phyloP scores from a whole-genome alignment of 2,329 filamentous ascomycete species.

The Amphichorda felina region DNA sequence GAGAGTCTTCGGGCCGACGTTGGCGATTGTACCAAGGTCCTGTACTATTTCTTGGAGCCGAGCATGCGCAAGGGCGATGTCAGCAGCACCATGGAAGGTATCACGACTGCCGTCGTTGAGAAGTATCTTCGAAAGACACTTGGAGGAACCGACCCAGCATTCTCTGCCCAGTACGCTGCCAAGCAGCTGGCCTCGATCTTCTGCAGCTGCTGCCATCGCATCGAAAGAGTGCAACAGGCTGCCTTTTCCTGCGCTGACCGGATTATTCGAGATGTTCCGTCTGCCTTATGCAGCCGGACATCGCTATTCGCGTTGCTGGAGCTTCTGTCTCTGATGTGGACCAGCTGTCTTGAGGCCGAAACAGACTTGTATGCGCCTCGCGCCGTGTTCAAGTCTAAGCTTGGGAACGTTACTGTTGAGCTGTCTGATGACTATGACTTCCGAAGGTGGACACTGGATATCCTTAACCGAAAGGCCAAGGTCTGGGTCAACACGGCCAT shows the following conservation, averaged over 20 bases:
- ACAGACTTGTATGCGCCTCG: slow-evolving; percentile 87
- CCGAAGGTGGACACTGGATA: slow-evolving; percentile 66
- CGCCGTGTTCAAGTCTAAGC: slow-evolving; percentile 64
- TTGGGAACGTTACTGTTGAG: slow-evolving; percentile 71
- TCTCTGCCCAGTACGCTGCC: slow-evolving; percentile 86
- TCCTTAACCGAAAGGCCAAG: slow-evolving; percentile 64
- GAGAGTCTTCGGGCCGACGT: slow-evolving; percentile 78
- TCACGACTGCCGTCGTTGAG: slow-evolving; percentile 58
- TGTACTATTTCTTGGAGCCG: slow-evolving; percentile 91
- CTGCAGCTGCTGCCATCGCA: slow-evolving; percentile 83
- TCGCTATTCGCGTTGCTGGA: slow-evolving; percentile 91
- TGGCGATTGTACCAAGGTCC: slow-evolving; percentile 79
- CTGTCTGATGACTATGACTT: slow-evolving; percentile 89
- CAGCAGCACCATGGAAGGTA: slow-evolving; percentile 52
- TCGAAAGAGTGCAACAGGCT: slow-evolving; percentile 80
- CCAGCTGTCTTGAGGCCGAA: slow-evolving; percentile 85
- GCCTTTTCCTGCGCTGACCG: slow-evolving; percentile 74
- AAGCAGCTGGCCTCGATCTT: slow-evolving; percentile 79
- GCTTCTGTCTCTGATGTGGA: slow-evolving; percentile 88
- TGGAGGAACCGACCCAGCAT: slow-evolving; percentile 58
- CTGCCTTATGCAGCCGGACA: slow-evolving; percentile 76
- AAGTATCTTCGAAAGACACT: slow-evolving; percentile 70
- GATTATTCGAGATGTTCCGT: slow-evolving; percentile 76
- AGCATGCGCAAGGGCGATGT: slow-evolving; percentile 58
- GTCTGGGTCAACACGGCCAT: slow-evolving; percentile 72